Conservation (phyloP, 208 protist genomes). For the Crithidia expoeki region DNA sequence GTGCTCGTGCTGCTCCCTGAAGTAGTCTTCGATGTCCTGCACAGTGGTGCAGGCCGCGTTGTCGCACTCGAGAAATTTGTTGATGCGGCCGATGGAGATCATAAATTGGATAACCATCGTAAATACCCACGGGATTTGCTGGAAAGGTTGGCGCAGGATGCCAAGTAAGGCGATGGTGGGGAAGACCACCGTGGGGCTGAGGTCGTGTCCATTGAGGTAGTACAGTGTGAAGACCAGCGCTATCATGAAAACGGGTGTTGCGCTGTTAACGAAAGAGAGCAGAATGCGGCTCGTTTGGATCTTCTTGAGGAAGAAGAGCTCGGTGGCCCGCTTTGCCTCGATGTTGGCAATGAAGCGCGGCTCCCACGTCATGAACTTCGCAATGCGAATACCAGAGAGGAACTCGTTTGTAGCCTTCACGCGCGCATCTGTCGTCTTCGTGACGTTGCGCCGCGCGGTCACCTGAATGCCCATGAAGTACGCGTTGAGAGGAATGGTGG, state of each 20-base stretch:
- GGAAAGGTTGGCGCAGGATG: slow-evolving; percentile 87
- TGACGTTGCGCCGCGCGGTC: slow-evolving; percentile 55
- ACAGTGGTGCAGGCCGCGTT: slow-evolving; percentile 12
- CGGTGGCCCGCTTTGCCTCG: slow-evolving; percentile 38
- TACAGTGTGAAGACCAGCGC: slow-evolving; percentile 60
- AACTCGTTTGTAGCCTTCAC: slow-evolving; percentile 88
- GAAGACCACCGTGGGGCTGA: slow-evolving; percentile 87
- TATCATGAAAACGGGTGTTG: slow-evolving; percentile 74
- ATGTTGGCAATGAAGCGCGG: slow-evolving; percentile 51
- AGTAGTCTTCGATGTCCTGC: slow-evolving; percentile 26
- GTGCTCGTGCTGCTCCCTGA: too few species aligned
- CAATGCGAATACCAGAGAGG: slow-evolving; percentile 86
- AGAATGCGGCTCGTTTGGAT: slow-evolving; percentile 40
- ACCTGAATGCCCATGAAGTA: too few species aligned
- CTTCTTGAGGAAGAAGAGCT: slow-evolving; percentile 51
- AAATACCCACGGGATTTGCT: slow-evolving; percentile 84
- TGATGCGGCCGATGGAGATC: slow-evolving; percentile 81
- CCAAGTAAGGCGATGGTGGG: slow-evolving; percentile 89
- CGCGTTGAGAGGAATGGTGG: too few species aligned
- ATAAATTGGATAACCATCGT: slow-evolving; percentile 65
- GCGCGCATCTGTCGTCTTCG: slow-evolving; percentile 73
- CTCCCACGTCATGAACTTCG: slow-evolving; percentile 94
- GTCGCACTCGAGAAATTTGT: slow-evolving; percentile 65
- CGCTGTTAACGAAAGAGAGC: slow-evolving; percentile 58
- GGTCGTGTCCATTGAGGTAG: slow-evolving; percentile 46